Base-by-base conservation (phyloP, 495 filamentous ascomycete species). In the Daldinia caldariorum region DNA sequence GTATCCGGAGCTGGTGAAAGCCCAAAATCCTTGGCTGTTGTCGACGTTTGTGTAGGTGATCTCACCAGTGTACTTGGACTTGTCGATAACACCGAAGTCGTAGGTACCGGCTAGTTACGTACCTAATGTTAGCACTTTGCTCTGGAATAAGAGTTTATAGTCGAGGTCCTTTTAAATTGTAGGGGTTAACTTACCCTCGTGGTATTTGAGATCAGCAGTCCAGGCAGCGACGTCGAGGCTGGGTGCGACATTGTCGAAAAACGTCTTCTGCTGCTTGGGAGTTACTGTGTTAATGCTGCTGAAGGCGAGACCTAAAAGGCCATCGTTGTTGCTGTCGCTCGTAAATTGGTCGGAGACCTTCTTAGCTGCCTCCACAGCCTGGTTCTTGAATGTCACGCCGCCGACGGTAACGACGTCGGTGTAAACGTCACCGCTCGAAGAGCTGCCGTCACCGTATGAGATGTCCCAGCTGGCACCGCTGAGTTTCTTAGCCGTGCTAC, bases 271-370 rank as follows among this genome's bases (percentile, higher is more conserved):
- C 31, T 74, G 32, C 7, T 72, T 79, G 20, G 91, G 91, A 58
- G 74, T 54, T 63, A 92, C 87, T 1, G 87, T 89, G 83, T 93
- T 94, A 81, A 92, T 85, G 39, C 73, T 82, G 81, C 85, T 88
- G 78, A 92, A 92, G 26, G 87, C 88, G 13, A 92, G 83, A 53
- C 91, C 91, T 10, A 94, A 80, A 6, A 94, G 83, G 49, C 91
- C 91, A 61, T 92, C 90, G 71, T 83, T 88, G 71, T 83, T 80
- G 58, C 79, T 81, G 70, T 91, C 88, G 47, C 81, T 64, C 22
- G 77, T 65, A 81, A 93, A 93, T 41, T 85, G 67, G 31, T 59
- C 9, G 55, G 88, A 91, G 77, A 94, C 85, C 12, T 75, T 75
- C 18, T 79, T 79, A 7, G 91, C 91, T 47, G 87, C 85, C 76